These are phyloP conservation scores for Gamarada debralockiae DNA, from an alignment of 495 filamentous ascomycete species.

Conservation along the genomic window DNA sequence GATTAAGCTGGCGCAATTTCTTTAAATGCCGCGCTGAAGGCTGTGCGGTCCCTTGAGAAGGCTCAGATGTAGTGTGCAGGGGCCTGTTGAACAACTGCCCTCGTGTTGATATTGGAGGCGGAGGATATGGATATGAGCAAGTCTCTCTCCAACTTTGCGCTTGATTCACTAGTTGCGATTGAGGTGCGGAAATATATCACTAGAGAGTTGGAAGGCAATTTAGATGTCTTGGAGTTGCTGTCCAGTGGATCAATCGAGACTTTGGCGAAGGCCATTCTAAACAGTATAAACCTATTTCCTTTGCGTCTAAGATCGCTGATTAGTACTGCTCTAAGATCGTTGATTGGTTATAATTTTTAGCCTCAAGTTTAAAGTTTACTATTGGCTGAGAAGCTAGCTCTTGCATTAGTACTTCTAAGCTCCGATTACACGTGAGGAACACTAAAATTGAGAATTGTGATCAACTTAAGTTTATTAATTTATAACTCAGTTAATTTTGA, in stretches of 20 bases:
- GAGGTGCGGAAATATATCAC: constrained; percentile 54
- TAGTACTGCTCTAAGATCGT: too few relatives aligned
- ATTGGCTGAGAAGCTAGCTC: too few relatives aligned
- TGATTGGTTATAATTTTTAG: too few relatives aligned
- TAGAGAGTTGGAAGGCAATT: constrained; percentile 43
- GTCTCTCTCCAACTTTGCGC: constrained; percentile 43
- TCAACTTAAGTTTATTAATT: too few relatives aligned
- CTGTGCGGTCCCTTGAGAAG: constrained; percentile 35
- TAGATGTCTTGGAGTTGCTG: constrained; percentile 50
- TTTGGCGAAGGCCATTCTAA: constrained; percentile 39
- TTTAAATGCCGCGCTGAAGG: constrained; percentile 40
- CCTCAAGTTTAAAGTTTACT: too few relatives aligned
- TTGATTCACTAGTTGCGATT: constrained; percentile 55
- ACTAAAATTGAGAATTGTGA: too few relatives aligned
- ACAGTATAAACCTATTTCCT: constrained; percentile 15
- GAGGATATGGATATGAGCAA: constrained; percentile 46
- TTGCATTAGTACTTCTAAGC: too few relatives aligned
- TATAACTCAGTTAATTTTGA: too few relatives aligned
- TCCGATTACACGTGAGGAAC: too few relatives aligned
- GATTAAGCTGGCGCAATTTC: constrained; percentile 22
- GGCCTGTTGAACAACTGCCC: constrained; percentile 42
- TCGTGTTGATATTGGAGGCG: constrained; percentile 43
- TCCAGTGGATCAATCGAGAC: constrained; percentile 43
- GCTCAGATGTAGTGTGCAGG: constrained; percentile 41
- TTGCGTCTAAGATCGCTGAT: too few relatives aligned